Base-by-base conservation (phyloP, 2,329 filamentous ascomycete species). In the Cordyceps farinosa region DNA sequence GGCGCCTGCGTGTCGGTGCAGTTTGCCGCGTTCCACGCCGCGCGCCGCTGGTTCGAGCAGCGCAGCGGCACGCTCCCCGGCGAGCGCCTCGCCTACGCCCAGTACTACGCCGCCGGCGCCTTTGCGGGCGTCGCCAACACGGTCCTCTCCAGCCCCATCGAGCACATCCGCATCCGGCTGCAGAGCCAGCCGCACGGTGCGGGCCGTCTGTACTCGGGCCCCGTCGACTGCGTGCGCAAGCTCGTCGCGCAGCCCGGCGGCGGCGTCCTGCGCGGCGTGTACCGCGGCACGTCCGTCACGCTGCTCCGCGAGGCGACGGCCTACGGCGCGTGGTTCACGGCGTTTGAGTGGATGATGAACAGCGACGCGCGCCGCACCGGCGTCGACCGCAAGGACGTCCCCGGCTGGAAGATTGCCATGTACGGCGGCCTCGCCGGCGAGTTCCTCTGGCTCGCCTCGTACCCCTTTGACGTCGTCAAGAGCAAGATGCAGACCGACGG, bases 401-500 rank as follows among this genome's bases (percentile, higher is more conserved):
- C 91, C 17, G 88, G 85, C 59, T 88, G 88, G 76, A 98, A 97
- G 79, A 87, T 99, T 56, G 95, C 95, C 13, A 79, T 91, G 13
- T 99, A 98, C 75, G 95, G 95, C 67, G 95, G 95, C 51, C 77
- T 99, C 47, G 95, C 95, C 0, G 95, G 95, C 69, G 95, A 99
- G 82, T 91, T 88, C 59, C 84, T 99, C 63, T 99, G 95, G 95
- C 80, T 99, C 62, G 84, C 84, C 42, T 96, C 92, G 73, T 99
- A 99, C 78, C 95, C 95, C 29, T 90, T 99, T 68, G 95, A 99
- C 78, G 94, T 99, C 34, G 79, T 99, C 78, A 99, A 99, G 90
- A 97, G 92, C 79, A 98, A 97, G 86, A 97, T 98, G 94, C 95
- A 99, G 84, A 97, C 90, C 64, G 95, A 99, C 78, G 93, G 91